Conservation (phyloP, 1,284 basidiomycete species). For the Melampsora abietis-canadensis region DNA sequence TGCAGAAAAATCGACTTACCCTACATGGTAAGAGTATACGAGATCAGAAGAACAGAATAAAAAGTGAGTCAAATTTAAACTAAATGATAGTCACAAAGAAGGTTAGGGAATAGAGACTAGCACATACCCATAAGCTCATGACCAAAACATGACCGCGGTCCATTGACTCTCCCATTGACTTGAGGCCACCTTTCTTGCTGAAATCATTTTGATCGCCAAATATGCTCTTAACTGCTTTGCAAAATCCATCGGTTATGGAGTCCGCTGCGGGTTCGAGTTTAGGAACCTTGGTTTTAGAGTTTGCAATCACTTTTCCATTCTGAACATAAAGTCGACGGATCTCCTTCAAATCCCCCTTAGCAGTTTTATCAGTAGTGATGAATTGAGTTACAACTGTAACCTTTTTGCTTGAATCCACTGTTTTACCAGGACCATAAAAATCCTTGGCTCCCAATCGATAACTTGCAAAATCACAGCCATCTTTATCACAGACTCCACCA, state of each 20-base stretch:
- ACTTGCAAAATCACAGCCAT: slow-evolving; percentile 25
- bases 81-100: too few relatives aligned
- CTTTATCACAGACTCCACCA: slow-evolving; percentile 25
- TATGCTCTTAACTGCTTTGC: slow-evolving; percentile 56
- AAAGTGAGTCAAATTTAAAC: too few relatives aligned
- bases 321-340: slow-evolving; percentile 24
- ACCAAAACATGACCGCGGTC: slow-evolving; percentile 60
- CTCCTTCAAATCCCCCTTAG: slow-evolving; percentile 7
- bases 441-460: slow-evolving; percentile 28
- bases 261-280: slow-evolving; percentile 47
- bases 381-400: slow-evolving; percentile 38
- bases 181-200: slow-evolving; percentile 57
- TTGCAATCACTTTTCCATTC: slow-evolving; percentile 28
- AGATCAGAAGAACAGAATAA: too few relatives aligned
- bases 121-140: slow-evolving; percentile 57
- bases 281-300: slow-evolving; percentile 13
- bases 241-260: slow-evolving; percentile 57
- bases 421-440: slow-evolving; percentile 19
- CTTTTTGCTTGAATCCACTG: slow-evolving; percentile 11
- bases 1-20: too few relatives aligned
- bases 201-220: slow-evolving; percentile 59
- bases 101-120: too few relatives aligned
- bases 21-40: too few relatives aligned
- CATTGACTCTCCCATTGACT: slow-evolving; percentile 57
- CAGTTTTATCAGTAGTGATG: slow-evolving; percentile 19